phyloP scores from a whole-genome alignment of 495 filamentous ascomycete species.

The Penicillium mononematosum region DNA sequence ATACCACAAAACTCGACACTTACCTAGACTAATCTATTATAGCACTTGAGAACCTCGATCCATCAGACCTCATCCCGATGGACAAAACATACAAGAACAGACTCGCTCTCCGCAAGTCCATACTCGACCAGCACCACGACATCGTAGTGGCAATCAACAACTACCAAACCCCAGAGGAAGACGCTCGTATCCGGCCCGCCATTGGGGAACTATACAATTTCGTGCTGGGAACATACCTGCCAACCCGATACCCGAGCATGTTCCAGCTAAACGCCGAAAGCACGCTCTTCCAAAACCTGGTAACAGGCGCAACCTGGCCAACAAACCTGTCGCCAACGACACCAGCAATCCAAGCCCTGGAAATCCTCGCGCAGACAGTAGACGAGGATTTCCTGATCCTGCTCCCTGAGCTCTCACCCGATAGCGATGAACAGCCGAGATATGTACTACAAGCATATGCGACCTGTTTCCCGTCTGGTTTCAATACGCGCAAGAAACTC shows the following conservation, averaged over 20 bases:
- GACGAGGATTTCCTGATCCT: conserved; percentile 69
- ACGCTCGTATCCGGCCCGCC: conserved; percentile 41
- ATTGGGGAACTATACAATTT: conserved; percentile 67
- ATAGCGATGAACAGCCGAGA: conserved; percentile 13
- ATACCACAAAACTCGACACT: background rate
- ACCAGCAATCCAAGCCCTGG: conserved; percentile 22
- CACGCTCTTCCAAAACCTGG: conserved; percentile 41
- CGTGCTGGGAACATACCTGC: conserved; percentile 62
- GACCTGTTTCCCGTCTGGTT: conserved; percentile 72
- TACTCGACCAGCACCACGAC: conserved; percentile 49
- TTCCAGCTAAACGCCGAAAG: conserved; percentile 44
- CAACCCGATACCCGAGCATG: conserved; percentile 61
- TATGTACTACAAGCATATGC: conserved; percentile 68
- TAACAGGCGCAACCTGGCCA: conserved; percentile 46
- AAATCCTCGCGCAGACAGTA: conserved; percentile 21
- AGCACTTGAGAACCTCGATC: conserved; percentile 51
- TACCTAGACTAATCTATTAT: background rate
- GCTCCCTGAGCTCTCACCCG: conserved; percentile 42
- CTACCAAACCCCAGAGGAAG: conserved; percentile 24
- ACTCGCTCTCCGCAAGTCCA: conserved; percentile 50
- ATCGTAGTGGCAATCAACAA: conserved; percentile 44
- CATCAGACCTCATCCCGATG: conserved; percentile 63
- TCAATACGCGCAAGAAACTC: conserved; percentile 64
- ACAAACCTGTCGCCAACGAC: conserved; percentile 23
- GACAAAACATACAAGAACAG: conserved; percentile 64